Evolutionary conservation across 176 grass and related monocot species (phyloP).

Genomic region (Typha latifolia): DNA sequence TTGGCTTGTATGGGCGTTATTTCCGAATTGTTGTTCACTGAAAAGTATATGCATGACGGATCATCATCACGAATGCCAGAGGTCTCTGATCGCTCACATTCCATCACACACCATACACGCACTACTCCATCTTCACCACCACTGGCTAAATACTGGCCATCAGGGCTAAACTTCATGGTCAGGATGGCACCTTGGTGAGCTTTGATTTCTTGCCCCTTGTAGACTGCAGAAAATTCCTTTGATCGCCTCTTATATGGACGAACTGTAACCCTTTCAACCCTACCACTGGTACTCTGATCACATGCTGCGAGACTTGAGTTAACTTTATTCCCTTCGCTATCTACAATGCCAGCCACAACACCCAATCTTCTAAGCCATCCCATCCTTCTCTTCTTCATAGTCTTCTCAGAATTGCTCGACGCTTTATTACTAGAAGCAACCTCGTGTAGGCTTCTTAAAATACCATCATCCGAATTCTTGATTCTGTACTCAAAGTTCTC

Average conservation of each 20-base stretch:
- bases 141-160: slow-evolving; percentile 62
- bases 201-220: slow-evolving; percentile 72
- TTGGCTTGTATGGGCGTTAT: slow-evolving; percentile 35
- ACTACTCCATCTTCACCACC: slow-evolving; percentile 79
- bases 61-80: slow-evolving; percentile 42
- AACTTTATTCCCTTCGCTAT: slow-evolving; percentile 24
- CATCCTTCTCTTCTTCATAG: slow-evolving; percentile 22
- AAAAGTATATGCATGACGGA: slow-evolving; percentile 65
- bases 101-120: slow-evolving; percentile 60
- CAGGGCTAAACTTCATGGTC: slow-evolving; percentile 72
- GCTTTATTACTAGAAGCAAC: slow-evolving; percentile 7
- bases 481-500: slow-evolving; percentile 21
- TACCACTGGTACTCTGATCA: slow-evolving; percentile 17
- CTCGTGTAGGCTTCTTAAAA: slow-evolving; percentile 12
- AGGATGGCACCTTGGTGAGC: slow-evolving; percentile 63
- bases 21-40: slow-evolving; percentile 53
- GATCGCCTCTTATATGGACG: slow-evolving; percentile 49
- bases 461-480: slow-evolving; percentile 32
- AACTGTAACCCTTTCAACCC: slow-evolving; percentile 44
- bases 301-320: slow-evolving; percentile 37
- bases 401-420: slow-evolving; percentile 17
- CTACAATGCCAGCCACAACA: slow-evolving; percentile 14
- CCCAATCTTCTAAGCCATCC: slow-evolving; percentile 70
- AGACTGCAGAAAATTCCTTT: slow-evolving; percentile 71
- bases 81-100: slow-evolving; percentile 33